Base-by-base conservation (phyloP, 108 stramenopile species). In the Mediolabrus comicus region DNA sequence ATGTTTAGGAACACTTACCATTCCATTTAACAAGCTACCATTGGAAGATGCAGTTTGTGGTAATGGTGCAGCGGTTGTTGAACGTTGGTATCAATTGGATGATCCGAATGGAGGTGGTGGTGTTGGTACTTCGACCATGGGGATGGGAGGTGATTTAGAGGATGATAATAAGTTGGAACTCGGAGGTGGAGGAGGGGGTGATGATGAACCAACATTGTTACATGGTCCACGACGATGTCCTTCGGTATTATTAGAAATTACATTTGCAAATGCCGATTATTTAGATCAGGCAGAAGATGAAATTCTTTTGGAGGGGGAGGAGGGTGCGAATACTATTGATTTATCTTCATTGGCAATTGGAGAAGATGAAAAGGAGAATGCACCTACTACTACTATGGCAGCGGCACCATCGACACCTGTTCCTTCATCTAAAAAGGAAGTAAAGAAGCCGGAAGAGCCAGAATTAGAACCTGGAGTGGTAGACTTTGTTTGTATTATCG, bases 401-500 rank as follows among this genome's bases (percentile, higher is more conserved):
- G 39, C 13, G 10, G 39, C 10, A 41, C 39, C 39, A 13, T 12
- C 39, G 19, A 4, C 28, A 30, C 25, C 25, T 54, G 34, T n/a
- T 30, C 14, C 54, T 8, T 14, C 54, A 0, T 5, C 25, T 1
- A 55, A 61, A 53, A 54, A 72, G 67, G 36, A 38, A 28, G 24
- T 24, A 36, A 67, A 66, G 30, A 86, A 84, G 53, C 60, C 60
- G 12, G 75, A 85, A 29, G 93, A 89, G 26, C 93, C 93, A 17
- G 74, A 84, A 12, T 69, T 95, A 36, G 74, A 82, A 35, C 83
- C 89, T 43, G 93, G 93, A 12, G 79, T 95, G 43, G 61, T 91
- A 8, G 93, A 95, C 65, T 92, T 86, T 67, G 59, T 92, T 10
- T 76, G 84, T 68, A 87, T 95, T 16, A 83, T 92, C 9, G 93